Evolutionary conservation across 2,329 filamentous ascomycete species (phyloP), one percentile per base, ranked within the genome.

Genomic region (Neurospora crassa): DNA sequence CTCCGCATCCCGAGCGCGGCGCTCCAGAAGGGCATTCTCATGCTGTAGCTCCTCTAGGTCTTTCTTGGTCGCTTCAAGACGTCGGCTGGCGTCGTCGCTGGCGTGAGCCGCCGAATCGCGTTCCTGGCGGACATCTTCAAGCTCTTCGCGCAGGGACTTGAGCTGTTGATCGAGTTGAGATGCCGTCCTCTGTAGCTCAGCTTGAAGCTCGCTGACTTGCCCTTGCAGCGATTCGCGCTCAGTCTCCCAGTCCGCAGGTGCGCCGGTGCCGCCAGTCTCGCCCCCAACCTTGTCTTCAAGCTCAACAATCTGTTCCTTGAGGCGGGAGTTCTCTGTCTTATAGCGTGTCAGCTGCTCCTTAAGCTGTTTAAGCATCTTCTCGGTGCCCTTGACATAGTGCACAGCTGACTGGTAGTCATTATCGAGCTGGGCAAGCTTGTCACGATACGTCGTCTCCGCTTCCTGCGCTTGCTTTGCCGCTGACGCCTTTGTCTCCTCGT

Each of bases 281-380:
- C 78, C 80, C 68, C 84, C 80, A 45, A 82, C 77, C 75, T 81
- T 86, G 75, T 86, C 89, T 79, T 88, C 90, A 70, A 90, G 84
- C 70, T 88, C 85, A 45, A 91, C 87, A n/a, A 97, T 84, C 77
- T 97, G 93, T 67, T 89, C 87, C 80, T 96, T 94, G 53, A 99
- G 85, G 72, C 92, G 91, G 20, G 86, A 84, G 78, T 97, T 97
- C 73, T 96, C 92, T 14, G 89, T 83, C 86, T 98, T 98, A 82
- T 96, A 96, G 71, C 94, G 92, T 70, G 91, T 87, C n/a, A 99
- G 86, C 82, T 99, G 96, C 78, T 97, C 94, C 84, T 98, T 98
- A 86, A 99, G 95, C 81, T 96, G 95, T 81, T 96, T 94, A 68
- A 99, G 88, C 94, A 99, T 97, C 87, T 97, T 98, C 82, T 99